A percentile compares a stretch with the other conserved stretches of the same genome.
phyloP scores from a whole-genome alignment of 768 basidiomycete genomes.

The Lactifluus volemus region DNA sequence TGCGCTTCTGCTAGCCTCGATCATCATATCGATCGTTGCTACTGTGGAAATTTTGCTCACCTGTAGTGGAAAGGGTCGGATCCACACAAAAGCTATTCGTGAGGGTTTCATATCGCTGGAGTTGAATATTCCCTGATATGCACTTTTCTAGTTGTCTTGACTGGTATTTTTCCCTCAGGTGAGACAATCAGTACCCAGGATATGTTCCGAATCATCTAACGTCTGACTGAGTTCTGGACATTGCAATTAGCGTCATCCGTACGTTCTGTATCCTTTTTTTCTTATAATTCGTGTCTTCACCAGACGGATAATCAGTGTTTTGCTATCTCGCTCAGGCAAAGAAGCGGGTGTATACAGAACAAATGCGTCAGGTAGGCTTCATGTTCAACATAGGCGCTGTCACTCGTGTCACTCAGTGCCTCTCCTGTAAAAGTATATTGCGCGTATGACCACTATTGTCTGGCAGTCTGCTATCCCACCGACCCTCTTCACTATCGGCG shows the following conservation, averaged over 20 bases:
- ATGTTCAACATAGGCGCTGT: background rate
- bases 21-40: background rate
- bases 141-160: background rate
- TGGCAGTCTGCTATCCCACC: conserved; percentile 9
- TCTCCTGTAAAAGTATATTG: background rate
- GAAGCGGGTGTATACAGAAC: background rate
- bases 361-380: background rate
- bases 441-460: background rate
- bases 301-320: background rate
- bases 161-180: background rate
- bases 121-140: background rate
- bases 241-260: background rate
- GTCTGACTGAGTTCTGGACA: background rate
- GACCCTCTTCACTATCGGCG: background rate
- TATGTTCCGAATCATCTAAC: background rate
- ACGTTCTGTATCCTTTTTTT: background rate
- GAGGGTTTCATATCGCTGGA: background rate
- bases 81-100: background rate
- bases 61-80: background rate
- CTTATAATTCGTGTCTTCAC: background rate
- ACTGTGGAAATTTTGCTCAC: background rate
- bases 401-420: background rate
- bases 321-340: background rate
- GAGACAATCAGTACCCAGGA: background rate
- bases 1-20: background rate